Evolutionary conservation across 176 grass and related monocot genomes (phyloP), one percentile per base, ranked within the genome.

Genomic region (Metroxylon sagu): DNA sequence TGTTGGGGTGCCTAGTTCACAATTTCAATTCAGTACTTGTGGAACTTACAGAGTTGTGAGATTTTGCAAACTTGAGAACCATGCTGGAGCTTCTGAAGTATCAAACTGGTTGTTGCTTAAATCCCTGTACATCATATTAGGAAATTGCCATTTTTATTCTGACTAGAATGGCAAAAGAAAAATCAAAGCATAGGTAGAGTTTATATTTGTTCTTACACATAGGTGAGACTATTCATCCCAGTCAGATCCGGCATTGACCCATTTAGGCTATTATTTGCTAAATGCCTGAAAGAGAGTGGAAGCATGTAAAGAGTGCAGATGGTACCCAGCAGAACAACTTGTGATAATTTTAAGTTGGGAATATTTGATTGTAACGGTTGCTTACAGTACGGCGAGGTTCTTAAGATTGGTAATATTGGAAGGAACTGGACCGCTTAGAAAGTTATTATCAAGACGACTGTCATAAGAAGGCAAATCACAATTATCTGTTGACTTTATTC

Each of bases 101-200:
- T 61, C 50, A 56, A 95, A 95, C 50, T 55, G 63, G 61, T 86
- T 95, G 65, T 95, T 95, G 79, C 90, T 95, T 51, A 89, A 83
- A 71, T 89, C 79, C 35, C 90, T 95, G 61, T n/a, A 48, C 39
- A 54, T 71, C 51, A 48, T 21, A 72, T 55, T 27, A 65, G 19
- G 26, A 62, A 27, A 48, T 23, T 14, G 12, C 0, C 7, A 43
- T 43, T 12, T 43, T 12, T 14, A 43, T 43, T 43, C 35, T 31
- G 4, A 31, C 29, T 43, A 43, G 35, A 73, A 59, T 48, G 21
- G 5, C 50, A 48, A 30, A 2, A 23, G 21, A 23, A 59, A 67
- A 12, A 50, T 39, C 57, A 29, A 25, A 76, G 48, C 4, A 50
- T 18, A 48, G 50, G 19, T 19, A 21, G 4, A 26, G 14, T 43